Evolutionary conservation across 371 early-diverging fungal species (phyloP).

Genomic region (Batkoa obscura): DNA sequence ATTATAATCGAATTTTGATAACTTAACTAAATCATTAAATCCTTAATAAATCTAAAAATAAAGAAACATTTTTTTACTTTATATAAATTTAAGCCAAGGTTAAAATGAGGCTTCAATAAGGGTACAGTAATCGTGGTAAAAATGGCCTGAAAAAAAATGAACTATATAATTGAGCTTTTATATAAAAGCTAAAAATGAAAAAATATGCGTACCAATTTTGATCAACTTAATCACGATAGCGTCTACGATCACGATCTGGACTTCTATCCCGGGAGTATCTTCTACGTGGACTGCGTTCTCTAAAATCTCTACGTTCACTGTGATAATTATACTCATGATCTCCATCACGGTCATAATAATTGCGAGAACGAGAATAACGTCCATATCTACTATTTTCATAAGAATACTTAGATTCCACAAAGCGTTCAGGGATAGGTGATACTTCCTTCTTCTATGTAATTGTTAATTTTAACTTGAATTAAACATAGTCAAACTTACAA

Average conservation of each 20-base stretch:
- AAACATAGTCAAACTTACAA: background rate
- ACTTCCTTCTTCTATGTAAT: slow-evolving; percentile 5
- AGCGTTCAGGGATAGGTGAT: background rate
- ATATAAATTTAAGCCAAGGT: no score
- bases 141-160: no score
- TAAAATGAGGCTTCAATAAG: no score
- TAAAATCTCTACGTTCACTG: background rate
- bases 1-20: no score
- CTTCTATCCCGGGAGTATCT: background rate
- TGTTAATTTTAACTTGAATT: background rate
- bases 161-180: no score
- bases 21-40: no score
- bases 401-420: background rate
- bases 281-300: background rate
- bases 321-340: background rate
- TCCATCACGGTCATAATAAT: background rate
- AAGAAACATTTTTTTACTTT: no score
- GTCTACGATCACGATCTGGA: background rate
- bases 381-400: slow-evolving; percentile 2
- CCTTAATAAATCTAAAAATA: no score
- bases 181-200: no score
- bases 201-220: no score
- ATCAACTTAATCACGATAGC: no score
- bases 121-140: no score
- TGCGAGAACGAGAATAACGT: background rate